Evolutionary conservation across 805 yeast genomes (phyloP), one percentile per base, ranked within the genome.

Genomic region (Barnettozyma pratensis): DNA sequence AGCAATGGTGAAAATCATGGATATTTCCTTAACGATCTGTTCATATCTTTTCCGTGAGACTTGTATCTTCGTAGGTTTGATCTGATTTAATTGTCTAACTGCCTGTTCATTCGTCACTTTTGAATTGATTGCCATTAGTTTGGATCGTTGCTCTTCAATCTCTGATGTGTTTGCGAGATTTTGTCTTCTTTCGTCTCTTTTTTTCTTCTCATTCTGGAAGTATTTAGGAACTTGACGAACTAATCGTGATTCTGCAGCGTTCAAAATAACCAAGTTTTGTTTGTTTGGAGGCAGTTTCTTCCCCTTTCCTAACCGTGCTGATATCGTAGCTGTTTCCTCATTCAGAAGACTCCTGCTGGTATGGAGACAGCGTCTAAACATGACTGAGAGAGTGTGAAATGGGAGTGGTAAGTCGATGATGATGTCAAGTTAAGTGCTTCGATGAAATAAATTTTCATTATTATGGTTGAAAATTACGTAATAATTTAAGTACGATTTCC

Each of bases 271-370:
- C 7, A 59, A 36, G 28, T 44, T 42, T 43, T 57, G 63, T 38
- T 57, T 59, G 34, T 29, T 46, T n/a, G 63, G 55, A 3, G 58
- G 49, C 11, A 50, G 50, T 48, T 59, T 59, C 52, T 58, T 59
- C 2, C 63, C 62, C n/a, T 52, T 45, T 9, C 59, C 61, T 28
- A 58, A 41, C 35, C 42, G 49, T 2, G 46, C 10, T 2, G 39
- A 12, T 2, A 26, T 7, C 7, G 32, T 28, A 32, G 27, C 32
- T 4, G 39, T 12, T 12, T 44, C 39, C 14, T 39, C 42, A n/a
- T 35, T 12, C 11, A 38, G 37, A 8, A 40, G 41, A 8, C 30
- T 19, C 44, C 41, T 28, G 40, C 40, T 19, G 4, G 14, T 29
- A 35, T 39, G 44, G 8, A 45, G 27, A 7, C 39, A 32, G n/a